Evolutionary conservation across 805 yeast genomes (phyloP), one percentile per base, ranked within the genome.

Genomic region (Trichomonascus vanleenenianus): DNA sequence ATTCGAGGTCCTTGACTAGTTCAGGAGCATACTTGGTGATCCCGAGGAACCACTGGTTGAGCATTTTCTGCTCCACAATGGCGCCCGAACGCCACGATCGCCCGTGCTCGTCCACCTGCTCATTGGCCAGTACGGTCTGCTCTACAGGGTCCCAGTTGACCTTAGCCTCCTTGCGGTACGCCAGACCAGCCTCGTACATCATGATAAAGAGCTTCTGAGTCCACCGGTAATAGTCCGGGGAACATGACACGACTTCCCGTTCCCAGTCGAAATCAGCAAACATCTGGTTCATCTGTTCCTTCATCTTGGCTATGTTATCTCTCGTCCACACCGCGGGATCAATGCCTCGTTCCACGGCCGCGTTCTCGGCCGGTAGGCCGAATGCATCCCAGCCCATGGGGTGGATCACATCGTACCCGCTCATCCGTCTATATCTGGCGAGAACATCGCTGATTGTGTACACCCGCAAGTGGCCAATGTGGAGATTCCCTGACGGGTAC

Each of bases 341-440:
- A 10, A 86, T 72, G 1, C 79, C 78, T 50, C 95, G 67, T 61
- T 89, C 96, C 27, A 87, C 81, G 0, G 98, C 98, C 0, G 98
- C 98, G 62, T 93, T 93, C 61, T 93, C 98, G 0, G 98, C 98
- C 0, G 98, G 98, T 22, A 93, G 70, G 1, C 98, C 98, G 71
- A 93, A 93, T 0, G 97, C 95, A 69, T 93, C 98, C 97, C 97
- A 93, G 0, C 98, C 98, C 95, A 93, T 89, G 0, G 97, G 97
- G 60, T 93, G 96, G 2, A 91, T 71, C 11, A 91, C 96, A 33
- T 79, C 67, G 54, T 72, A 75, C 1, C 96, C 96, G 42, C 74
- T 76, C 65, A 85, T 73, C 51, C 93, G 70, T 52, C 85, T 76
- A 62, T 76, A 91, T 52, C 97, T 70, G 1, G 95, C 75, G 34